Evolutionary conservation across 805 yeast species (phyloP), one percentile per base, ranked within the genome.

Genomic region (Spencermartinsiella europaea): DNA sequence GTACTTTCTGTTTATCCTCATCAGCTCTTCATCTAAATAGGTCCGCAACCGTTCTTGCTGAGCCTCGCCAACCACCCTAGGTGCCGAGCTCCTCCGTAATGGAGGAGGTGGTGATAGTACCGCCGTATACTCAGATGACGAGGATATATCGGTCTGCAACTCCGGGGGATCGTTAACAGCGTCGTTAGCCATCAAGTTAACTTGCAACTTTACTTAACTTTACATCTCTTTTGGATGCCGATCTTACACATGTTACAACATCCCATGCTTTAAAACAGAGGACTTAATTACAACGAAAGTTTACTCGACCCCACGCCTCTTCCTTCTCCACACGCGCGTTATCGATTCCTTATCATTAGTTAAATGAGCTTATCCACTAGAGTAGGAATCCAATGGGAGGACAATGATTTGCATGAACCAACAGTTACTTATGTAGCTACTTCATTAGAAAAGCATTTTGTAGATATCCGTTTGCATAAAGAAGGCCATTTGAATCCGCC

Each of bases 311-410:
- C n/a, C n/a, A n/a, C n/a, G n/a, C n/a, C n/a, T n/a, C n/a, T n/a
- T n/a, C n/a, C n/a, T n/a, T n/a, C n/a, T n/a, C n/a, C n/a, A n/a
- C n/a, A n/a, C n/a, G n/a, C n/a, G n/a, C n/a, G n/a, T n/a, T n/a
- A n/a, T n/a, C n/a, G n/a, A n/a, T n/a, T n/a, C n/a, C n/a, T n/a
- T n/a, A n/a, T n/a, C n/a, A n/a, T n/a, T n/a, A n/a, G 15, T 8
- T 15, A 5, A 5, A 51, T 52, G 55, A 39, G 56, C 22, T 53
- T 77, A 20, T 74, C 81, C 1, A 69, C 72, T 3, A 64, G 84
- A 58, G 55, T 72, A 2, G 69, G 75, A 17, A 69, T 79, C 25
- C 74, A 72, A 59, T 79, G 83, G 83, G 68, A 66, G 12, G 70
- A 73, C 0, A 64, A 58, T 1, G 55, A 49, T 3, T 65, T 74